Evolutionary conservation across 441 rosid genomes (phyloP), one percentile per base, ranked within the genome.

Genomic region (Syzygium syzygioides): DNA sequence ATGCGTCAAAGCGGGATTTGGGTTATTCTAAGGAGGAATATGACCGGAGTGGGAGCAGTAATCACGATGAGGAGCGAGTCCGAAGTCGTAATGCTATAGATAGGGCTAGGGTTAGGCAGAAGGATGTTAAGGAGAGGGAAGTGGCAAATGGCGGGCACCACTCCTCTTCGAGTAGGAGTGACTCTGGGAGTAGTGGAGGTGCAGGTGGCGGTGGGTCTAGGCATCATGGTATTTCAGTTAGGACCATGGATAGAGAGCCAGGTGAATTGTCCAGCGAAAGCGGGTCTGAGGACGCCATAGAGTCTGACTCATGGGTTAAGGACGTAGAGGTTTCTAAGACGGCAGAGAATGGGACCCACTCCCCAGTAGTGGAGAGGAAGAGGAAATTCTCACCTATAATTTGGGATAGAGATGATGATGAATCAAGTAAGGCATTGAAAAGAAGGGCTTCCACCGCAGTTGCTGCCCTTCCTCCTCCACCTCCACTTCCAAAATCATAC

Each of bases 221-320:
- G 88, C 90, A 89, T 71, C 88, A 91, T 45, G 93, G 91, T 57
- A 85, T 93, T 85, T 86, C 94, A 19, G 93, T 68, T 88, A 95
- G 89, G 94, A 90, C 91, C n/a, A 86, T 91, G 60, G 99, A 98
- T 91, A 96, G 91, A 94, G 99, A 98, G 93, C 99, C 99, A 9
- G 99, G 99, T 88, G 99, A 98, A 92, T 92, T 98, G 92, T 98
- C 99, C 37, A 98, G 99, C 90, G 99, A 98, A 92, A 98, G 99
- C 93, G 99, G 98, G 48, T 97, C 99, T 28, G 99, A 97, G 83
- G 99, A 97, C 87, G 96, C 94, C 6, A 76, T 90, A 6, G 97
- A 96, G 87, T 94, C 94, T 50, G 96, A 90, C 84, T 87, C 90
- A 9, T 60, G 87, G 89, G 94, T 85, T 68, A 93, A 94, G 89